Conservation (phyloP, 2,329 filamentous ascomycete genomes). For the Juglanconis sp. region DNA sequence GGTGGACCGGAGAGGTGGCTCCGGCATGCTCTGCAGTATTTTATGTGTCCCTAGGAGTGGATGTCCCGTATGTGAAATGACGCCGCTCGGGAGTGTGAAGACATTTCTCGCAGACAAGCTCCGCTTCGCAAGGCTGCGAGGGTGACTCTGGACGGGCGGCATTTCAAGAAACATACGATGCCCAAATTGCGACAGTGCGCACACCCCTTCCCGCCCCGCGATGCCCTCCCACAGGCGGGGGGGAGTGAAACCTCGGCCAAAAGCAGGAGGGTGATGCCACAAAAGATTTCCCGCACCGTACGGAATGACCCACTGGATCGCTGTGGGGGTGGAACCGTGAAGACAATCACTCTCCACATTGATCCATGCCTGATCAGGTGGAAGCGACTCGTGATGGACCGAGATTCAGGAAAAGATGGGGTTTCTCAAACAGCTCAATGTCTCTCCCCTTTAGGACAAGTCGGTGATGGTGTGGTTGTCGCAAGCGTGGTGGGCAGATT, state of each 20-base stretch:
- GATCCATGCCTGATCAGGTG: not conserved
- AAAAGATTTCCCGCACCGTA: not conserved
- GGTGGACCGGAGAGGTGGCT: not conserved
- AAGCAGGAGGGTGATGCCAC: no score
- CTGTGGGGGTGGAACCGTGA: not conserved
- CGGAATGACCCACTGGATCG: not conserved
- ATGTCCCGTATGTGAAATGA: not conserved
- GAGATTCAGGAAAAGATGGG: not conserved
- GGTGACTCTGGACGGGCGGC: no score
- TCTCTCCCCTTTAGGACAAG: no score
- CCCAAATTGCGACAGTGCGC: no score
- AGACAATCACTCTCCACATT: not conserved
- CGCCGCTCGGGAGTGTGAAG: not conserved
- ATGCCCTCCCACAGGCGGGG: no score
- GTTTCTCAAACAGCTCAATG: not conserved
- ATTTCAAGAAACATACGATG: no score
- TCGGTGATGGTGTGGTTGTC: not conserved
- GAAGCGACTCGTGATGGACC: not conserved
- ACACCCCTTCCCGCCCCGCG: no score
- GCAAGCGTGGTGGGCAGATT: not conserved
- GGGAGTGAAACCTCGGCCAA: no score
- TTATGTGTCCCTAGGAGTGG: slow-evolving; percentile 1
- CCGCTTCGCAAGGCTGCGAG: no score
- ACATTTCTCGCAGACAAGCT: not conserved
- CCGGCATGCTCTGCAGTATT: not conserved